Evolutionary conservation across 2,329 filamentous ascomycete species (phyloP), one percentile per base, ranked within the genome.

Genomic region (Sporothrix luriei): DNA sequence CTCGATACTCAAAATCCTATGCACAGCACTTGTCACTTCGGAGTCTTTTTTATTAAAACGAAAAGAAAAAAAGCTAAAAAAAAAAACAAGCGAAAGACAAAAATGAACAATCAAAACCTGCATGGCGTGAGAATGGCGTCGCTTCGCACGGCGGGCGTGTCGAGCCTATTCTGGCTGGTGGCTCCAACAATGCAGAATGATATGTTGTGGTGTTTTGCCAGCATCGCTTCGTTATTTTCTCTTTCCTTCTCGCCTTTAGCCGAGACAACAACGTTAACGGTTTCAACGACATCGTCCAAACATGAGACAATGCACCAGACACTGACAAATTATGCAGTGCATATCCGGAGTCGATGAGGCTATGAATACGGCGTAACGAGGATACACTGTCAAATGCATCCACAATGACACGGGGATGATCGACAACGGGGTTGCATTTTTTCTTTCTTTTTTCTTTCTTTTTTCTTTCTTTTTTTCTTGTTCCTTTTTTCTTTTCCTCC

Each of bases 301-400:
- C 61, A 16, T 49, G 61, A 64, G 43, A 49, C 61, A 21, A 49
- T 43, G 40, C 38, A 21, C 57, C 38, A 13, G 21, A 21, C 57
- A 46, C 38, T 46, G 57, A 19, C 24, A 64, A 64, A 29, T 46
- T 43, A 66, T 66, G 64, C 64, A 54, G 29, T 62, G 57, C n/a
- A 38, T 43, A 38, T 33, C 33, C 33, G 33, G 33, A 33, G 40
- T 26, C 46, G 16, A 19, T 46, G 57, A 26, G 57, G 57, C 57
- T 62, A 38, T 33, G 24, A 48, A 16, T 38, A 24, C 13, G 24
- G 38, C 26, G 19, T 26, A 40, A 38, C 11, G 14, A 43, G 40
- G 5, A 5, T 16, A 16, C 40, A 43, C 40, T 43, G 2, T 3
- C 29, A 26, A 13, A 24, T 40, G 29, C n/a, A 54, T 49, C 26